Evolutionary conservation across 2,329 filamentous ascomycete genomes (phyloP).

Genomic region (Allantophomopsis cytisporea): DNA sequence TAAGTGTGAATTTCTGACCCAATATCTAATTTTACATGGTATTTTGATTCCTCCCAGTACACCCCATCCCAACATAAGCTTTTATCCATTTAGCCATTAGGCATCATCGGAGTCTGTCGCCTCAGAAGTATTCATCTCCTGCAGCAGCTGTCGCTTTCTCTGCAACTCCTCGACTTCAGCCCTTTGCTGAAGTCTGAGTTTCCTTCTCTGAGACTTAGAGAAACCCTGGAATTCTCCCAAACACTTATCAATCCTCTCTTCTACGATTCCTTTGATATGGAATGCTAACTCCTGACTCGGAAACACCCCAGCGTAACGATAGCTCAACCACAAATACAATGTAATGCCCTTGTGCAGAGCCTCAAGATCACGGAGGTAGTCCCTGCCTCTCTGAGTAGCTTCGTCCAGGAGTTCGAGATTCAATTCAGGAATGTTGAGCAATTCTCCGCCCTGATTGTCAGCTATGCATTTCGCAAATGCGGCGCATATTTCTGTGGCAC

Average conservation of each 20-base stretch:
- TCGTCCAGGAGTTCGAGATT: slow-evolving; percentile 62
- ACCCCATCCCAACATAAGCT: no score
- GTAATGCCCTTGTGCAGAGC: slow-evolving; percentile 69
- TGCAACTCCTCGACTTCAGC: no score
- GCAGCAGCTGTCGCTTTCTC: no score
- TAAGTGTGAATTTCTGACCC: no score
- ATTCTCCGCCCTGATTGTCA: slow-evolving; percentile 46
- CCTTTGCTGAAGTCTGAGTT: no score
- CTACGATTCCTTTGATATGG: slow-evolving; percentile 65
- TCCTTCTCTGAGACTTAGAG: no score
- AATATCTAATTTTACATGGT: no score
- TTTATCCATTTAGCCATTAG: no score
- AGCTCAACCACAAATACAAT: slow-evolving; percentile 86
- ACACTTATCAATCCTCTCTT: slow-evolving; percentile 47
- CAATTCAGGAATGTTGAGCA: slow-evolving; percentile 59
- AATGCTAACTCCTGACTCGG: slow-evolving; percentile 61
- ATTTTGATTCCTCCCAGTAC: no score
- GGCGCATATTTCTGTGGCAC: slow-evolving; percentile 35
- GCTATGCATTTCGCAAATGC: slow-evolving; percentile 60
- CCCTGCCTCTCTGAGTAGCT: slow-evolving; percentile 22
- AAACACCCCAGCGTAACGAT: slow-evolving; percentile 74
- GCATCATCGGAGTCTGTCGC: no score
- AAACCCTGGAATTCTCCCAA: background rate
- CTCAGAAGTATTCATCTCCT: no score
- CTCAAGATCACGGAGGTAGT: slow-evolving; percentile 55